phyloP scores from a whole-genome alignment of 2,329 filamentous ascomycete species.

The Microthyrium microscopicum region DNA sequence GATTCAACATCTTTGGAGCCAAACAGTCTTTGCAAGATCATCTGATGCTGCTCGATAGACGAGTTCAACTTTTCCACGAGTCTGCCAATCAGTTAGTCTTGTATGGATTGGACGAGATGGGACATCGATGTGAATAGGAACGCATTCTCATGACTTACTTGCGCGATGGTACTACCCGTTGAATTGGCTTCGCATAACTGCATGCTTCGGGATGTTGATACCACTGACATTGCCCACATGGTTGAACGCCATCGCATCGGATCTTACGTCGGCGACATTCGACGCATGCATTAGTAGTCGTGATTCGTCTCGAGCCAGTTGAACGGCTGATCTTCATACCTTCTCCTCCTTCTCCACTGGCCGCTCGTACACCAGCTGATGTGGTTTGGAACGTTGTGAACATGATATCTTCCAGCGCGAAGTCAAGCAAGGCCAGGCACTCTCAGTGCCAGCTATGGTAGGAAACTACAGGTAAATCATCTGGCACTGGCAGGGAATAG shows the following conservation, averaged over 20 bases:
- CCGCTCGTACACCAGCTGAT: conserved; percentile 6
- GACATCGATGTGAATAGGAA: conserved; percentile 11
- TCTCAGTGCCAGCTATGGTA: too few relatives aligned
- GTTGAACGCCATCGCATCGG: conserved; percentile 65
- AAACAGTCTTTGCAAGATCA: conserved; percentile 26
- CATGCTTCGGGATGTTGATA: conserved; percentile 66
- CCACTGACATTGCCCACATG: conserved; percentile 68
- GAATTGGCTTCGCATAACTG: conserved; percentile 65
- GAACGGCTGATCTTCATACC: conserved; percentile 18
- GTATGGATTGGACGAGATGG: conserved; percentile 27
- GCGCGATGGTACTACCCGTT: conserved; percentile 59
- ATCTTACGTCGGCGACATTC: conserved; percentile 71
- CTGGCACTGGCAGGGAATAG: too few relatives aligned
- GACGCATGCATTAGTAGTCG: conserved; percentile 47
- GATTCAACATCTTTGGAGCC: conserved; percentile 25
- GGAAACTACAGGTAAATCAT: too few relatives aligned
- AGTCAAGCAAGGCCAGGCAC: too few relatives aligned
- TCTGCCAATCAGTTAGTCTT: conserved; percentile 31
- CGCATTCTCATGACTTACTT: conserved; percentile 37
- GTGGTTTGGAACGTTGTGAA: conserved; percentile 8
- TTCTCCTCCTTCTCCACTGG: conserved; percentile 1
- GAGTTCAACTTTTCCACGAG: conserved; percentile 35
- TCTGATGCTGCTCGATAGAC: conserved; percentile 30
- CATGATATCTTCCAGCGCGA: conserved; percentile 2
- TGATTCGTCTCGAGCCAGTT: conserved; percentile 25